A percentile compares a stretch with the other conserved stretches of the same genome.
Evolutionary conservation across 345 rosid species (phyloP).

Genomic region (Iberis pinnata): DNA sequence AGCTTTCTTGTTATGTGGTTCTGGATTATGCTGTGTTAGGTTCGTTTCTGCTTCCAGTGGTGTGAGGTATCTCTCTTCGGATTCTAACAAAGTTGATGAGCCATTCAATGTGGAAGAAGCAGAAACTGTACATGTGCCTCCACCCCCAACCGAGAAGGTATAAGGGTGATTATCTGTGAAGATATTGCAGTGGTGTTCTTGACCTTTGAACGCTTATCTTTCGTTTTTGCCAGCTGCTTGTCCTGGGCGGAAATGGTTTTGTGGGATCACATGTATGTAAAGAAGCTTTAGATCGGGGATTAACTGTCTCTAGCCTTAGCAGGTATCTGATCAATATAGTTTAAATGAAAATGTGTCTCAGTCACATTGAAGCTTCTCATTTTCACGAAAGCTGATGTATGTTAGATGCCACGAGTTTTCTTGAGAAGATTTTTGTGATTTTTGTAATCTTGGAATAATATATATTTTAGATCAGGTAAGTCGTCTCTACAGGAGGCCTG

Average conservation of each 20-base stretch:
- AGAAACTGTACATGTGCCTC: conserved; percentile 68
- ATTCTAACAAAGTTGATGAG: conserved; percentile 70
- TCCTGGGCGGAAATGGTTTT: conserved; percentile 96
- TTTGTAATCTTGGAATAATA: background rate
- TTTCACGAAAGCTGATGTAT: background rate
- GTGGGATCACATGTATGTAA: conserved; percentile 86
- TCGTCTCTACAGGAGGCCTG: conserved; percentile 67
- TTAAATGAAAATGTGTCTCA: background rate
- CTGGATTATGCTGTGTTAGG: conserved; percentile 29
- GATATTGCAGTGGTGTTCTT: background rate
- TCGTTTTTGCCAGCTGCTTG: conserved; percentile 59
- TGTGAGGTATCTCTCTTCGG: conserved; percentile 55
- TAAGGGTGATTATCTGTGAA: background rate
- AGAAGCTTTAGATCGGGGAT: conserved; percentile 77
- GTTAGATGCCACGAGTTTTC: no score
- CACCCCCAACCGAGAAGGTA: conserved; percentile 81
- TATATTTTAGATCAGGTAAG: conserved; percentile 64
- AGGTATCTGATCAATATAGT: conserved; percentile 38
- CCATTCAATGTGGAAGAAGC: conserved; percentile 84
- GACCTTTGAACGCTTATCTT: conserved; percentile 9
- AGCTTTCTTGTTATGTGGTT: background rate
- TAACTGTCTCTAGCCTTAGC: conserved; percentile 85
- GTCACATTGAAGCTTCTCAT: background rate
- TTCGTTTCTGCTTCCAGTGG: conserved; percentile 29
- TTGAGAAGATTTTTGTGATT: no score